These are phyloP conservation scores for Rugosomyces carneus DNA, from an alignment of 1,284 basidiomycete genomes.

Conservation along the genomic window DNA sequence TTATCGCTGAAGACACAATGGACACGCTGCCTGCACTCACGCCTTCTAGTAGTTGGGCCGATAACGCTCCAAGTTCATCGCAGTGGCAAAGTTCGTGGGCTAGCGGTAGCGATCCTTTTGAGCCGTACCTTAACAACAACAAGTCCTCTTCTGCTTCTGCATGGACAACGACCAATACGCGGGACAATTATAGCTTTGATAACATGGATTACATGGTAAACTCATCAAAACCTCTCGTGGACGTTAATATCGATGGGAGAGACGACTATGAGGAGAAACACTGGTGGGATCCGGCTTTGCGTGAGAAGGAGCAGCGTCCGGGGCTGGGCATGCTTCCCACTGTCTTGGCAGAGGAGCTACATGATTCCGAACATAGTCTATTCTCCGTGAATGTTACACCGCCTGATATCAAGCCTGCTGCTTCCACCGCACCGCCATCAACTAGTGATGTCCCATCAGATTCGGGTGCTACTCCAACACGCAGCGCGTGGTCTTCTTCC, in stretches of 20 bases:
- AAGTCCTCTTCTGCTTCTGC: background rate
- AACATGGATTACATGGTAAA: constrained; percentile 20
- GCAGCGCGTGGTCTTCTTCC: constrained; percentile 16
- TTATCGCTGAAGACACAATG: constrained; percentile 30
- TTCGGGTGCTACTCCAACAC: constrained; percentile 16
- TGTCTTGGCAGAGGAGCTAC: constrained; percentile 54
- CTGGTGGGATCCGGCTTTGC: constrained; percentile 58
- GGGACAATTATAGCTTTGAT: constrained; percentile 19
- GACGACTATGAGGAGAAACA: constrained; percentile 48
- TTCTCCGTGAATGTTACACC: constrained; percentile 50
- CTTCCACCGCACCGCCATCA: constrained; percentile 15
- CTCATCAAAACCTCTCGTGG: constrained; percentile 18
- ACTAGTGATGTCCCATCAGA: constrained; percentile 17
- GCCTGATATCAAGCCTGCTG: constrained; percentile 23
- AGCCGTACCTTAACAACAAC: background rate
- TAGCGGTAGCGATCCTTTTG: constrained; percentile 1
- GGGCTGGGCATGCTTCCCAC: constrained; percentile 66
- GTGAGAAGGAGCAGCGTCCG: constrained; percentile 42
- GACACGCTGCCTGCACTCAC: constrained; percentile 28
- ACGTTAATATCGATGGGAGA: constrained; percentile 47
- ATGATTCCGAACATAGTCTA: constrained; percentile 64
- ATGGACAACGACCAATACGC: constrained; percentile 7
- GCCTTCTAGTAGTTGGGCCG: constrained; percentile 19
- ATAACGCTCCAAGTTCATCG: constrained; percentile 1
- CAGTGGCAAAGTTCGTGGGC: constrained; percentile 6